Conservation (phyloP, 2,329 filamentous ascomycete species). For the Taxawa tesnikishii region DNA sequence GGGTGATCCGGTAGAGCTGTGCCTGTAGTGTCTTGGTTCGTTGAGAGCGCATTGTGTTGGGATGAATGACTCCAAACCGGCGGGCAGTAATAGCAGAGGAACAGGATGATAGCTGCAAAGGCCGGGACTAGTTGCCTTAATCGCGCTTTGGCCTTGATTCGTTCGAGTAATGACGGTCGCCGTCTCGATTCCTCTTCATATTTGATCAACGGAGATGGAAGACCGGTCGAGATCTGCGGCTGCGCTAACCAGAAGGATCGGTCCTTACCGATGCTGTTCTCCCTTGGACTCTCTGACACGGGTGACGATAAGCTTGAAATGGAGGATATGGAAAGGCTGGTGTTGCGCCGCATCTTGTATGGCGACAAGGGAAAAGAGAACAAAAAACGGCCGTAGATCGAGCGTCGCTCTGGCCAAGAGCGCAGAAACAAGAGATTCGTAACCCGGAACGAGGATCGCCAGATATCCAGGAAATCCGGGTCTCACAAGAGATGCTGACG, state of each 20-base stretch:
- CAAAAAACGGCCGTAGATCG: no score
- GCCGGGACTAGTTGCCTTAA: constrained; percentile 8
- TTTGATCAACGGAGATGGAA: constrained; percentile 12
- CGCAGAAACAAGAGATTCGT: no score
- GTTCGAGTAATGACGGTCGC: constrained; percentile 4
- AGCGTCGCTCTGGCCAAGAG: no score
- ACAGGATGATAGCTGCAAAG: constrained; percentile 3
- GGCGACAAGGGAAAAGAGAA: constrained; percentile 1
- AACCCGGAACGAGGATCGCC: no score
- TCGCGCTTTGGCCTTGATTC: not conserved
- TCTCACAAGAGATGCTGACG: no score
- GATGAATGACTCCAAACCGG: constrained; percentile 12
- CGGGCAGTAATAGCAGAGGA: constrained; percentile 5
- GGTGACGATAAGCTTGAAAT: constrained; percentile 58
- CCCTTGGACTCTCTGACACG: constrained; percentile 49
- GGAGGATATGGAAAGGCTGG: constrained; percentile 32
- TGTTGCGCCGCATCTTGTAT: constrained; percentile 25
- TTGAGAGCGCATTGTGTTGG: constrained; percentile 8
- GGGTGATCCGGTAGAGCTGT: constrained; percentile 58
- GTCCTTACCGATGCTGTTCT: constrained; percentile 48
- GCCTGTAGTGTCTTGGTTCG: constrained; percentile 56
- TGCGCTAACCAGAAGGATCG: constrained; percentile 29
- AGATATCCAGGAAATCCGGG: no score
- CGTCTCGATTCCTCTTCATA: constrained; percentile 8
- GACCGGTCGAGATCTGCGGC: constrained; percentile 7